phyloP scores from a whole-genome alignment of 2,329 filamentous ascomycete species.

The Alternaria sp. region DNA sequence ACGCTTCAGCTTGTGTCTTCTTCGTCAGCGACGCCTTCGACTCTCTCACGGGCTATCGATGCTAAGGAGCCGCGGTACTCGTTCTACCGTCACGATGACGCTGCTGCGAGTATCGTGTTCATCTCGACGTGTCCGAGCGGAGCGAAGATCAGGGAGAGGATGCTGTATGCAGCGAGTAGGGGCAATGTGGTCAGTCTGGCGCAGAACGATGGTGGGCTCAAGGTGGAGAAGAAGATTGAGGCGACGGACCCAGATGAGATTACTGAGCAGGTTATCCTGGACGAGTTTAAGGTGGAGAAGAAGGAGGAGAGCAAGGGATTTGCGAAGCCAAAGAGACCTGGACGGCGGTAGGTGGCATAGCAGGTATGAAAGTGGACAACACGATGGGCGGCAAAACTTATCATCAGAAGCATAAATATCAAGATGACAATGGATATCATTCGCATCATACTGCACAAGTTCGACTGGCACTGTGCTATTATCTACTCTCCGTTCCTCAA shows the following conservation, averaged over 20 bases:
- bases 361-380: not conserved
- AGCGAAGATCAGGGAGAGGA: slow-evolving; percentile 79
- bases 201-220: slow-evolving; percentile 68
- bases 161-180: slow-evolving; percentile 76
- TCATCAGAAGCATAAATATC: not conserved
- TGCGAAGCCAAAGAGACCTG: slow-evolving; percentile 79
- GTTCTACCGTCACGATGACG: slow-evolving; percentile 74
- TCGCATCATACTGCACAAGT: not conserved
- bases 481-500: slow-evolving; percentile 34
- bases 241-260: slow-evolving; percentile 72
- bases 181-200: slow-evolving; percentile 68
- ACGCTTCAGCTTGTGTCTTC: slow-evolving; percentile 69
- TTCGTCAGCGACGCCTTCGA: slow-evolving; percentile 59
- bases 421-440: not conserved
- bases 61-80: slow-evolving; percentile 75
- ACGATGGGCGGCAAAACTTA: not conserved
- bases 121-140: slow-evolving; percentile 80
- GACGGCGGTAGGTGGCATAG: slow-evolving; percentile 54
- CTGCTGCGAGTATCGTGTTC: slow-evolving; percentile 69
- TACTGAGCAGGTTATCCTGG: slow-evolving; percentile 67
- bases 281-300: slow-evolving; percentile 73
- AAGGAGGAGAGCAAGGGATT: slow-evolving; percentile 73
- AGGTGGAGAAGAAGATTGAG: slow-evolving; percentile 72
- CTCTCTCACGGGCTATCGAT: slow-evolving; percentile 68
- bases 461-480: not conserved